A percentile compares a stretch with the other conserved stretches of the same genome.
phyloP scores from a whole-genome alignment of 2,329 filamentous ascomycete genomes.

The Didymella exigua region DNA sequence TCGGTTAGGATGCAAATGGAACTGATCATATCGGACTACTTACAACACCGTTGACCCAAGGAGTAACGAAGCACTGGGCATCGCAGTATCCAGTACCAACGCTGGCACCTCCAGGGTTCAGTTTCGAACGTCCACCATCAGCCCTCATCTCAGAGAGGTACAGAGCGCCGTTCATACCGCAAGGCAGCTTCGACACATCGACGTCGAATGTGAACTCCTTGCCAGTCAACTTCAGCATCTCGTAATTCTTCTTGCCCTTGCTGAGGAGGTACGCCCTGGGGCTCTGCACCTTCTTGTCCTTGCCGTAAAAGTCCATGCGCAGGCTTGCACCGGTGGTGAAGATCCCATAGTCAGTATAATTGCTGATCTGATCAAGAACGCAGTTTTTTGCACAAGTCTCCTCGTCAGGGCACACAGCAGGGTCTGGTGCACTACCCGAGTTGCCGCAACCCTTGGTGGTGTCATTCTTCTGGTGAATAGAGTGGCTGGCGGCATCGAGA shows the following conservation, averaged over 20 bases:
- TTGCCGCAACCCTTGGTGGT: constrained; percentile 41
- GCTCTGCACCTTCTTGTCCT: constrained; percentile 46
- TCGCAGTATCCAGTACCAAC: constrained; percentile 66
- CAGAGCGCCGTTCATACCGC: constrained; percentile 50
- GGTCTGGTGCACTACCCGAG: constrained; percentile 45
- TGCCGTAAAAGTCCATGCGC: constrained; percentile 52
- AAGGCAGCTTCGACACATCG: constrained; percentile 58
- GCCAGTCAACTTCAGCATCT: constrained; percentile 68
- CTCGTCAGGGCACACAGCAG: constrained; percentile 56
- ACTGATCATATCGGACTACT: constrained; percentile 12
- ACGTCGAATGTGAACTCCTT: constrained; percentile 76
- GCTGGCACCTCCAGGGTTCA: constrained; percentile 59
- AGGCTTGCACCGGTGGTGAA: constrained; percentile 57
- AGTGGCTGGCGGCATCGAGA: constrained; percentile 56
- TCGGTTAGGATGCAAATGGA: constrained; percentile 47
- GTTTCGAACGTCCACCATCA: constrained; percentile 41
- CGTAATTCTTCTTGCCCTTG: constrained; percentile 62
- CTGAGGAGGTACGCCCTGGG: constrained; percentile 70
- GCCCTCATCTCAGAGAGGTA: constrained; percentile 50
- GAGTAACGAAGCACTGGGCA: constrained; percentile 53
- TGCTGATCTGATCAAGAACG: constrained; percentile 59
- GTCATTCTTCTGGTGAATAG: constrained; percentile 50
- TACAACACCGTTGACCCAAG: constrained; percentile 47
- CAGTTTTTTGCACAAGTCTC: constrained; percentile 61
- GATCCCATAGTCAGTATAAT: constrained; percentile 62